Evolutionary conservation across 257 asterid genomes (phyloP).

Genomic region (Linaria vulgaris): DNA sequence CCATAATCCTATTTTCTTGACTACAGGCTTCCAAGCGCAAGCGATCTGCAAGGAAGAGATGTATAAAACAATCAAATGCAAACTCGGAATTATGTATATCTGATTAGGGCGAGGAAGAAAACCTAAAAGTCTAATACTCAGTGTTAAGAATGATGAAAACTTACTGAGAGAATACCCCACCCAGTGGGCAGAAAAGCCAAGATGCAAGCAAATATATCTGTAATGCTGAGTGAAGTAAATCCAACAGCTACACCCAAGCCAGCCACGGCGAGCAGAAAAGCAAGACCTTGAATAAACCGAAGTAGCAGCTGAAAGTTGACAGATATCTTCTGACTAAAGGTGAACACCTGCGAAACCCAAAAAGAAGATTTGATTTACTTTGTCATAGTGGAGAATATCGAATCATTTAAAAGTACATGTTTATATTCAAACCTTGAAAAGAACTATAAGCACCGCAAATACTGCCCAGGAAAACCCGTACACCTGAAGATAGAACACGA

Average conservation of each 20-base stretch:
- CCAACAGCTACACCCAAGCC: slow-evolving; percentile 72
- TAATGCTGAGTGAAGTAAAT: slow-evolving; percentile 52
- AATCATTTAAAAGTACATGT: neutral
- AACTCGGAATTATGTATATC: neutral
- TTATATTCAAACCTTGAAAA: slow-evolving; percentile 73
- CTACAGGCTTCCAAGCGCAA: slow-evolving; percentile 82
- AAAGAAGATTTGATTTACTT: slow-evolving; percentile 15
- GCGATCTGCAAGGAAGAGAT: slow-evolving; percentile 53
- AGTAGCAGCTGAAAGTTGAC: slow-evolving; percentile 94
- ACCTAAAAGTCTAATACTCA: neutral
- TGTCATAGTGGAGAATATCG: slow-evolving; percentile 3
- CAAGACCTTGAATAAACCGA: slow-evolving; percentile 84
- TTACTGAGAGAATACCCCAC: slow-evolving; percentile 97
- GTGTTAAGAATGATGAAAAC: slow-evolving; percentile 22
- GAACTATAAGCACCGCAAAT: slow-evolving; percentile 76
- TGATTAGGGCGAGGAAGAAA: neutral
- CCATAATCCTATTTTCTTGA: slow-evolving; percentile 91
- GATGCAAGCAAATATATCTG: slow-evolving; percentile 81
- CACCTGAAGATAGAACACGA: slow-evolving; percentile 41
- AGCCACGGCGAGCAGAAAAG: slow-evolving; percentile 79
- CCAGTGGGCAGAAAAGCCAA: slow-evolving; percentile 98
- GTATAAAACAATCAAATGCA: neutral
- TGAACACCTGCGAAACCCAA: slow-evolving; percentile 71
- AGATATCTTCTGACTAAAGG: slow-evolving; percentile 95
- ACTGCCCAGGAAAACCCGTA: slow-evolving; percentile 91